Evolutionary conservation across 768 basidiomycete genomes (phyloP).

Genomic region (Amyloporia xantha): DNA sequence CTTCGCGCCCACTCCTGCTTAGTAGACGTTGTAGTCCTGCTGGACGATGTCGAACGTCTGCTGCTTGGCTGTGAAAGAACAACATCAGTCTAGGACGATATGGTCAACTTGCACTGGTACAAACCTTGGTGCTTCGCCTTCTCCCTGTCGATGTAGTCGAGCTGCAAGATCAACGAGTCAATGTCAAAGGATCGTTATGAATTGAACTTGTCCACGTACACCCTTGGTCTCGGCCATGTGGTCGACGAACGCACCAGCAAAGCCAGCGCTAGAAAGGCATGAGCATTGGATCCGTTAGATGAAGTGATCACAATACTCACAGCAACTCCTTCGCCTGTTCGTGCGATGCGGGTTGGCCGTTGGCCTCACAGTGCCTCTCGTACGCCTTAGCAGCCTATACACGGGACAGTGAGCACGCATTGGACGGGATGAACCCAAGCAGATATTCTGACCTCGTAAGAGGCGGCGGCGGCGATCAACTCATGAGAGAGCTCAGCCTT

Average conservation of each 20-base stretch:
- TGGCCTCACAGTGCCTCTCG: slow-evolving; percentile 41
- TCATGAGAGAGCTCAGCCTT: slow-evolving; percentile 58
- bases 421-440: no score
- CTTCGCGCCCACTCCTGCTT: background rate
- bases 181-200: background rate
- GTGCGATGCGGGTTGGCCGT: slow-evolving; percentile 47
- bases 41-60: background rate
- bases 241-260: slow-evolving; percentile 48
- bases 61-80: background rate
- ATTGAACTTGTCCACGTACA: no score
- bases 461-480: slow-evolving; percentile 59
- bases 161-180: slow-evolving; percentile 18
- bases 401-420: background rate
- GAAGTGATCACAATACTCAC: slow-evolving; percentile 18
- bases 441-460: slow-evolving; percentile 44
- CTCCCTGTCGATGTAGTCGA: slow-evolving; percentile 39
- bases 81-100: no score
- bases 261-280: slow-evolving; percentile 38
- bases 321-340: slow-evolving; percentile 51
- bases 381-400: slow-evolving; percentile 59
- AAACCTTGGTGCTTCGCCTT: slow-evolving; percentile 30
- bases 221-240: slow-evolving; percentile 53
- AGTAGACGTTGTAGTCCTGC: background rate
- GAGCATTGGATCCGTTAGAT: slow-evolving; percentile 1
- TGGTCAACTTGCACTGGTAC: no score